A percentile compares a stretch with the other conserved stretches of the same genome.
Conservation (phyloP, 2,329 filamentous ascomycete species). For the Colletotrichum scovillei region DNA sequence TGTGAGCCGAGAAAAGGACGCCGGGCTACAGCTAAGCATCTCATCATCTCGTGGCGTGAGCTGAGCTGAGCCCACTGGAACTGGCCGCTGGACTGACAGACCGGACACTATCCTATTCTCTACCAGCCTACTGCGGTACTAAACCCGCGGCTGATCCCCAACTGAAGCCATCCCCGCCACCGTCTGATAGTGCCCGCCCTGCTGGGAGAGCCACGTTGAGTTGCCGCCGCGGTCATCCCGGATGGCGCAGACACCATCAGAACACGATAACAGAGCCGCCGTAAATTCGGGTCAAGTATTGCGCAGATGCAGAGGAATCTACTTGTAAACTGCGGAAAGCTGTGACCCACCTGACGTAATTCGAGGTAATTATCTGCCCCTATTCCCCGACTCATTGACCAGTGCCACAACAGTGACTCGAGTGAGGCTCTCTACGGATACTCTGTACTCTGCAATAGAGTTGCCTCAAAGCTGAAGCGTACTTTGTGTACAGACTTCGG, state of each 20-base stretch:
- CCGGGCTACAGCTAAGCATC: neutral
- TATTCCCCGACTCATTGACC: neutral
- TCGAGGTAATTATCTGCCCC: conserved; percentile 18
- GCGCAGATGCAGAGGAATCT: neutral
- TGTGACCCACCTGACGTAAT: conserved; percentile 33
- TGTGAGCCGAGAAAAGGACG: neutral
- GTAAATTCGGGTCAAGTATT: conserved; percentile 14
- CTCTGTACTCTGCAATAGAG: too few species aligned
- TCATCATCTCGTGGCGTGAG: neutral
- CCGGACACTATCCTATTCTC: conserved; percentile 4
- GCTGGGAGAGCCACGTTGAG: neutral
- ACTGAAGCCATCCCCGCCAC: conserved; percentile 20
- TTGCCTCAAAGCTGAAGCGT: too few species aligned
- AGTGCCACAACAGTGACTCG: neutral
- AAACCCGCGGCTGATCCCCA: neutral
- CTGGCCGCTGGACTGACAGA: neutral
- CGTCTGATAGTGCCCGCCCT: conserved; percentile 12
- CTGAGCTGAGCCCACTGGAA: conserved; percentile 3
- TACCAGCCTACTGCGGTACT: neutral
- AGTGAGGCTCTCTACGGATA: neutral
- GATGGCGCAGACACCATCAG: neutral
- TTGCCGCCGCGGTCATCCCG: conserved; percentile 1
- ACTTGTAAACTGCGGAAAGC: neutral
- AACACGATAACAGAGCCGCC: neutral
- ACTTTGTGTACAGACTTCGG: neutral